A percentile compares a stretch with the other conserved stretches of the same genome.
Evolutionary conservation across 208 protist species (phyloP).

Genomic region (Acanthamoeba royreba): DNA sequence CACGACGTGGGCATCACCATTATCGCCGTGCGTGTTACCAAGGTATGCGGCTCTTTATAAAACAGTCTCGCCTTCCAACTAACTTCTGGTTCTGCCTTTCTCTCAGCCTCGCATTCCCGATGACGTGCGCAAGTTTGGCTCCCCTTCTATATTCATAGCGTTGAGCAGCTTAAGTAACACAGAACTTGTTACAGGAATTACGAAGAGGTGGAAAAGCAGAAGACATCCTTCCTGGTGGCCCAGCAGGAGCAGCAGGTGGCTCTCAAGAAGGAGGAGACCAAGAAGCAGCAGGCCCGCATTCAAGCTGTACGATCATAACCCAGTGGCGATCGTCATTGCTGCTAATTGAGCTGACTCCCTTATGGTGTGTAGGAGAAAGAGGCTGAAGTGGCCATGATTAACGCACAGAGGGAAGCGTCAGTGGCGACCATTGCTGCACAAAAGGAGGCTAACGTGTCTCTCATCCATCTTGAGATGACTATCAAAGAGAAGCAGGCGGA

Average conservation of each 20-base stretch:
- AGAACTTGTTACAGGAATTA: constrained; percentile 47
- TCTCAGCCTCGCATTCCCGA: background rate
- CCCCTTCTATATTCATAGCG: background rate
- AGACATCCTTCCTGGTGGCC: background rate
- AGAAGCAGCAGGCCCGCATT: background rate
- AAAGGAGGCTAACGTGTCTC: constrained; percentile 33
- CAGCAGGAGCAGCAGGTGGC: background rate
- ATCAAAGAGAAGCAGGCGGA: constrained; percentile 33
- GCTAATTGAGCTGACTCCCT: background rate
- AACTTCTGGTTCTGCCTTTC: background rate
- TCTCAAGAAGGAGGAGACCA: constrained; percentile 43
- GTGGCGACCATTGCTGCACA: background rate
- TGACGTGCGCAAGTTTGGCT: no score
- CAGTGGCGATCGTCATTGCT: background rate
- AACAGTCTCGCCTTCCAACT: no score
- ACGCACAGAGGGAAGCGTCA: background rate
- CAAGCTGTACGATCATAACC: background rate
- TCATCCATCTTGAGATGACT: constrained; percentile 13
- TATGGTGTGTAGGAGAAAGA: background rate
- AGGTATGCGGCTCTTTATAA: background rate
- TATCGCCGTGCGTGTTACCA: constrained; percentile 30
- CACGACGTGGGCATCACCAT: constrained; percentile 2
- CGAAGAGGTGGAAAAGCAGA: constrained; percentile 24
- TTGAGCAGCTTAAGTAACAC: no score
- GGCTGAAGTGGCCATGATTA: background rate